These are phyloP conservation scores for Parmelia sp. DNA, from an alignment of 495 filamentous ascomycete species.

Conservation along the genomic window DNA sequence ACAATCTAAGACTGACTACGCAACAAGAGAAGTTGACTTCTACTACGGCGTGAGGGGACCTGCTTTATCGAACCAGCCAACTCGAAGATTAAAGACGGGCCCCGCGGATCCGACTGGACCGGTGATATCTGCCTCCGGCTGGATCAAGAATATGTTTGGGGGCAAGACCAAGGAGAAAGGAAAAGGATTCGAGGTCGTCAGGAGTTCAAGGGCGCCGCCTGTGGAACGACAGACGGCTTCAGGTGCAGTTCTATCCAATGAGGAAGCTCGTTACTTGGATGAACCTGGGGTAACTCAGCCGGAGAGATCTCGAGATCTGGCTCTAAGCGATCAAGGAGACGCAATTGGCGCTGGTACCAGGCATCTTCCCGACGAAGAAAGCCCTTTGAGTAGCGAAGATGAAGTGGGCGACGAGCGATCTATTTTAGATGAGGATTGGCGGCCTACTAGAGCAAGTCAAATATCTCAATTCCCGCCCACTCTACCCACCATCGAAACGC, in stretches of 20 bases:
- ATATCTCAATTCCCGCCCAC: conserved; percentile 49
- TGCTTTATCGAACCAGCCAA: conserved; percentile 74
- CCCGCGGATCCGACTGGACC: conserved; percentile 92
- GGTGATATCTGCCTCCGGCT: conserved; percentile 78
- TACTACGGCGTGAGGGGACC: conserved; percentile 79
- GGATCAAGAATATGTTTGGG: conserved; percentile 72
- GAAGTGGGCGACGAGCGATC: conserved; percentile 36
- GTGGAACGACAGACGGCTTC: conserved; percentile 35
- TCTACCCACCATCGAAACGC: conserved; percentile 56
- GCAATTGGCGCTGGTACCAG: conserved; percentile 29
- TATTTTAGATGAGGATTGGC: conserved; percentile 38
- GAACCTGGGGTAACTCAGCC: conserved; percentile 49
- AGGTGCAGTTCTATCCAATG: conserved; percentile 15
- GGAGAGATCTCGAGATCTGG: conserved; percentile 50
- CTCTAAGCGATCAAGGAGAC: conserved; percentile 43
- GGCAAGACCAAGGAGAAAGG: conserved; percentile 81
- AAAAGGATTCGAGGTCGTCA: conserved; percentile 94
- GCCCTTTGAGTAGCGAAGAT: conserved; percentile 21
- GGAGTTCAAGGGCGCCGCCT: conserved; percentile 65
- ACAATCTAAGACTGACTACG: conserved; percentile 68
- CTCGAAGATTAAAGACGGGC: conserved; percentile 81
- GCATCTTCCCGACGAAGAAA: conserved; percentile 27
- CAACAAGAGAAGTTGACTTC: conserved; percentile 87
- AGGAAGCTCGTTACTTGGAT: conserved; percentile 49
- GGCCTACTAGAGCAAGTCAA: conserved; percentile 29